A percentile compares a stretch with the other conserved stretches of the same genome.
phyloP scores from a whole-genome alignment of 805 yeast genomes.

The Candida verbasci region DNA sequence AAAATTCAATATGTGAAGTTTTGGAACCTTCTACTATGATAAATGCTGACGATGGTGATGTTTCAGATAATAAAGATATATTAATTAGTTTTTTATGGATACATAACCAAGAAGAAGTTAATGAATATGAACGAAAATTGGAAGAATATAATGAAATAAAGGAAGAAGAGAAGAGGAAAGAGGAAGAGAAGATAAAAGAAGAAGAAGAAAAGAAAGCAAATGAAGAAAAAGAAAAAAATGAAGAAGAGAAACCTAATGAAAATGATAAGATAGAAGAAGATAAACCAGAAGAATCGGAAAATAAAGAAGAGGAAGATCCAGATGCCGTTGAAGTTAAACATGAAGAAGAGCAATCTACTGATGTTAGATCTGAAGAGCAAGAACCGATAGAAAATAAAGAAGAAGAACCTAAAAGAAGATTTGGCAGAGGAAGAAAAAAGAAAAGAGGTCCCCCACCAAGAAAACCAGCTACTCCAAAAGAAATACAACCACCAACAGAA shows the following conservation, averaged over 20 bases:
- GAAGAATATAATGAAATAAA: constrained; percentile 24
- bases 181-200: constrained; percentile 12
- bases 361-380: constrained; percentile 3
- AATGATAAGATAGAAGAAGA: constrained; percentile 11
- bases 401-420: constrained; percentile 15
- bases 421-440: constrained; percentile 12
- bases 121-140: constrained; percentile 37
- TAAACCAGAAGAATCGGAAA: background rate
- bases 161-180: constrained; percentile 18
- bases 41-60: constrained; percentile 19
- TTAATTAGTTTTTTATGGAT: constrained; percentile 46
- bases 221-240: constrained; percentile 12
- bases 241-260: constrained; percentile 10
- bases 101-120: constrained; percentile 48
- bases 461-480: constrained; percentile 14
- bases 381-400: constrained; percentile 10
- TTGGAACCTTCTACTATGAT: constrained; percentile 20
- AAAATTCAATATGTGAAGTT: constrained; percentile 69
- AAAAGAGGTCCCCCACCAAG: constrained; percentile 13
- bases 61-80: constrained; percentile 29
- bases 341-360: background rate
- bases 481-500: constrained; percentile 30
- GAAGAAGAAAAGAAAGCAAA: constrained; percentile 21
- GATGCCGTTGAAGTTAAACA: constrained; percentile 7
- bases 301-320: constrained; percentile 12